These are phyloP conservation scores for Bretziella fagacearum DNA, from an alignment of 2,329 filamentous ascomycete genomes.

Conservation along the genomic window DNA sequence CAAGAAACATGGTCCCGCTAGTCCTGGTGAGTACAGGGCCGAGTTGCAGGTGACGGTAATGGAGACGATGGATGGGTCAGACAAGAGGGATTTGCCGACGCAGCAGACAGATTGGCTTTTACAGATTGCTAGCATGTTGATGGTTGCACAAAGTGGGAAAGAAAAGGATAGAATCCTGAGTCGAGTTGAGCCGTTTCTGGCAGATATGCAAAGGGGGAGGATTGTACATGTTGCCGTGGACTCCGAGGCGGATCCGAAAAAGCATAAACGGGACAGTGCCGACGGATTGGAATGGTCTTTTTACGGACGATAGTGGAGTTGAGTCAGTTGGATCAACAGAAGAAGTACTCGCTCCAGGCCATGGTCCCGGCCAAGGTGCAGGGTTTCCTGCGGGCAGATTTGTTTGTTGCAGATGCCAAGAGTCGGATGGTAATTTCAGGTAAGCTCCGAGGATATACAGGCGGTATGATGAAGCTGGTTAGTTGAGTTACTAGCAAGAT, in stretches of 20 bases:
- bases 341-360: slow-evolving; percentile 29
- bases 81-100: not conserved
- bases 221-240: slow-evolving; percentile 27
- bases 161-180: slow-evolving; percentile 43
- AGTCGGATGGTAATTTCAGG: slow-evolving; percentile 75
- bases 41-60: slow-evolving; percentile 2
- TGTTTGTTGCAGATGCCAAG: slow-evolving; percentile 54
- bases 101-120: no score
- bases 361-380: slow-evolving; percentile 33
- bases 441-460: slow-evolving; percentile 21
- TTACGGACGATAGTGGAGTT: slow-evolving; percentile 43
- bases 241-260: not conserved
- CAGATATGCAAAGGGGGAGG: slow-evolving; percentile 54
- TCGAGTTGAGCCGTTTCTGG: slow-evolving; percentile 61
- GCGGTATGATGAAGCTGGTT: not conserved
- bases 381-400: slow-evolving; percentile 47
- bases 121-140: slow-evolving; percentile 34
- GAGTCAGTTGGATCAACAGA: slow-evolving; percentile 29
- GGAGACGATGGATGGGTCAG: not conserved
- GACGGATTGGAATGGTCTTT: slow-evolving; percentile 55
- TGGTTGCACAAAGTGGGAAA: slow-evolving; percentile 43
- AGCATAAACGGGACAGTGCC: slow-evolving; percentile 41
- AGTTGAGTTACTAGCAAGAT: not conserved
- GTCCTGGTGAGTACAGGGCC: not conserved
- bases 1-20: not conserved